Evolutionary conservation across 2,329 filamentous ascomycete genomes (phyloP).

Genomic region (Ceratocystis diversiconidia): DNA sequence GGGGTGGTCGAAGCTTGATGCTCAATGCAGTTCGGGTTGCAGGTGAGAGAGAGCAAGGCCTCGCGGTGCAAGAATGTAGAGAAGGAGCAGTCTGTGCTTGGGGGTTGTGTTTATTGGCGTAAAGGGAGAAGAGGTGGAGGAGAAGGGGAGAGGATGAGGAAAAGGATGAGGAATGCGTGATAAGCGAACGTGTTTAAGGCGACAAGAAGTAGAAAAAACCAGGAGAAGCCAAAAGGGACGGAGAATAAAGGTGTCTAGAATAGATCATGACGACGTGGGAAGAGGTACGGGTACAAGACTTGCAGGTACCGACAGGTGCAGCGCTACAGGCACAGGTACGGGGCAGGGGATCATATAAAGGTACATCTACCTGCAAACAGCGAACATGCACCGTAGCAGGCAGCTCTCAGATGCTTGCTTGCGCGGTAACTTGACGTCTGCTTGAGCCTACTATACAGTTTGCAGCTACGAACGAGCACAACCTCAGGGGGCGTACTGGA

Average conservation of each 20-base stretch:
- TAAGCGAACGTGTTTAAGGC: background rate
- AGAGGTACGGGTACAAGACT: background rate
- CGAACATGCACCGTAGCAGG: too few species aligned
- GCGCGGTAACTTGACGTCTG: too few species aligned
- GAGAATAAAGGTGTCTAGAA: background rate
- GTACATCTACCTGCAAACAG: too few species aligned
- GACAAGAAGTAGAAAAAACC: background rate
- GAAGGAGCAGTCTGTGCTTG: background rate
- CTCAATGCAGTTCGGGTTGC: conserved; percentile 1
- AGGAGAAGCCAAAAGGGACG: background rate
- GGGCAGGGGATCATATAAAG: background rate
- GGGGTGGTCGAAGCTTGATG: background rate
- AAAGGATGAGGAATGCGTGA: background rate
- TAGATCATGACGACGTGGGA: background rate
- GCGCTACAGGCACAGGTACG: background rate
- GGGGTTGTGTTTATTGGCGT: background rate
- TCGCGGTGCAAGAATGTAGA: background rate
- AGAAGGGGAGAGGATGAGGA: background rate
- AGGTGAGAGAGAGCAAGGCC: background rate
- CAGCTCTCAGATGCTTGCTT: too few species aligned
- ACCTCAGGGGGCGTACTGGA: background rate
- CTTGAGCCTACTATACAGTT: too few species aligned
- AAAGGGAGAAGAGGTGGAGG: background rate
- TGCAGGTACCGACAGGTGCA: background rate
- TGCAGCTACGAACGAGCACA: too few species aligned